A percentile compares a stretch with the other conserved stretches of the same genome.
These are phyloP conservation scores for Epichloe coenophiala DNA, from an alignment of 2,329 filamentous ascomycete genomes.

Conservation along the genomic window DNA sequence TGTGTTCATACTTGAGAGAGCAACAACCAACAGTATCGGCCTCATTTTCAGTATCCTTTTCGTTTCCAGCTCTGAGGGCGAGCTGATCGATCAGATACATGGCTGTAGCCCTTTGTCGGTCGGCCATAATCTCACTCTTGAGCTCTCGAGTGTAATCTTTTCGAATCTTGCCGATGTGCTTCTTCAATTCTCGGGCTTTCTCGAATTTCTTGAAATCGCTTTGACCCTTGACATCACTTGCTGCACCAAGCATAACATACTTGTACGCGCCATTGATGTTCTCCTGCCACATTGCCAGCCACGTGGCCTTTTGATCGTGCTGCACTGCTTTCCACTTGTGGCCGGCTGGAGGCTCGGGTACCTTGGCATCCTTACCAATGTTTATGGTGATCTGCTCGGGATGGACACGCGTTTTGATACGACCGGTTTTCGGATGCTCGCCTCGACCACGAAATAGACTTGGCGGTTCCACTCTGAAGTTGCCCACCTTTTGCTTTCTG, in stretches of 20 bases:
- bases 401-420: constrained; percentile 76
- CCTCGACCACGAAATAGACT: constrained; percentile 92
- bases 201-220: constrained; percentile 98
- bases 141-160: constrained; percentile 81
- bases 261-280: constrained; percentile 99
- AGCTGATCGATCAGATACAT: constrained; percentile 97
- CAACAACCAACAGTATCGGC: constrained; percentile 97
- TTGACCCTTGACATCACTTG: constrained; percentile 92
- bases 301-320: constrained; percentile 94
- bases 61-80: constrained; percentile 95
- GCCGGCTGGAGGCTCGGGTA: constrained; percentile 71
- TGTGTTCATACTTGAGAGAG: constrained; percentile 91
- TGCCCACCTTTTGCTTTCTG: constrained; percentile 94
- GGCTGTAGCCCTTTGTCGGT: constrained; percentile 87
- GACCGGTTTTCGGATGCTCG: constrained; percentile 94
- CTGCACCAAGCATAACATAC: constrained; percentile 97
- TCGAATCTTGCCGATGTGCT: constrained; percentile 85
- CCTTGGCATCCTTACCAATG: constrained; percentile 79
- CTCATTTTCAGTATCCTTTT: constrained; percentile 91
- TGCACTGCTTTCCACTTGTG: constrained; percentile 96
- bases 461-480: constrained; percentile 94
- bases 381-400: constrained; percentile 98
- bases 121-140: constrained; percentile 83
- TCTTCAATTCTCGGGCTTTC: constrained; percentile 92
- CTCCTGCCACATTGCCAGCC: constrained; percentile 99